A percentile compares a stretch with the other conserved stretches of the same genome.
These are phyloP conservation scores for Diphasiastrum complanatum DNA, from an alignment of 83 land plant genomes.

Conservation along the genomic window DNA sequence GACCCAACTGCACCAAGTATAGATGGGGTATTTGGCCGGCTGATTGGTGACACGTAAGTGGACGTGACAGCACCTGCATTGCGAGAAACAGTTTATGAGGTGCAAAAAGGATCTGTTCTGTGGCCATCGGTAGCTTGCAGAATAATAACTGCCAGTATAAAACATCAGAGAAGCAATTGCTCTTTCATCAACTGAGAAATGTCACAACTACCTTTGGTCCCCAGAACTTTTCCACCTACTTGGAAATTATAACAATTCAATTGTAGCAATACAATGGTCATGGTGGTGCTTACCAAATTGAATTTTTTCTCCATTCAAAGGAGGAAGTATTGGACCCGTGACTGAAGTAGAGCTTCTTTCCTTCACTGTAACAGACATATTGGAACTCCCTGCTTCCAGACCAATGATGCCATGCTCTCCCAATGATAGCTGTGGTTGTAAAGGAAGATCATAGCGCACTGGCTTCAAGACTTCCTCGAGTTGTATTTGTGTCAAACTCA, in stretches of 20 bases:
- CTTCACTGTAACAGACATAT: conserved; percentile 42
- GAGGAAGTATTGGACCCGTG: conserved; percentile 63
- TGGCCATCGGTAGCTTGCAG: too few species aligned
- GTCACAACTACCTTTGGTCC: too few species aligned
- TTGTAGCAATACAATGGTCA: too few species aligned
- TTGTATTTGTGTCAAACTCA: conserved; percentile 75
- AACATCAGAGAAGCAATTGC: too few species aligned
- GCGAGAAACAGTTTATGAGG: too few species aligned
- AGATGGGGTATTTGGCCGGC: conserved; percentile 33
- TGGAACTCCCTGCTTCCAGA: conserved; percentile 35
- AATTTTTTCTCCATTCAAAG: conserved; percentile 87
- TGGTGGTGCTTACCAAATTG: conserved; percentile 95
- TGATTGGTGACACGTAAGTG: conserved; percentile 53
- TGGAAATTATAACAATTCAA: too few species aligned
- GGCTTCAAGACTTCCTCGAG: conserved; percentile 95
- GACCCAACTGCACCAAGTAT: conserved; percentile 46
- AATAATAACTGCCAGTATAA: too few species aligned
- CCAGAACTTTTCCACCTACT: too few species aligned
- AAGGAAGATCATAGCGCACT: conserved; percentile 42
- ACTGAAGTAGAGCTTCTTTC: conserved; percentile 50
- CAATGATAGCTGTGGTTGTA: conserved; percentile 32
- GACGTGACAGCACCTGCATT: conserved; percentile 90
- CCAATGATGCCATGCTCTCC: conserved; percentile 35
- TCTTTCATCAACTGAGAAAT: too few species aligned
- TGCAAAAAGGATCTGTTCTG: too few species aligned